Evolutionary conservation across 768 basidiomycete species (phyloP), one percentile per base, ranked within the genome.

Genomic region (Tubosaeta brunneosetosa): DNA sequence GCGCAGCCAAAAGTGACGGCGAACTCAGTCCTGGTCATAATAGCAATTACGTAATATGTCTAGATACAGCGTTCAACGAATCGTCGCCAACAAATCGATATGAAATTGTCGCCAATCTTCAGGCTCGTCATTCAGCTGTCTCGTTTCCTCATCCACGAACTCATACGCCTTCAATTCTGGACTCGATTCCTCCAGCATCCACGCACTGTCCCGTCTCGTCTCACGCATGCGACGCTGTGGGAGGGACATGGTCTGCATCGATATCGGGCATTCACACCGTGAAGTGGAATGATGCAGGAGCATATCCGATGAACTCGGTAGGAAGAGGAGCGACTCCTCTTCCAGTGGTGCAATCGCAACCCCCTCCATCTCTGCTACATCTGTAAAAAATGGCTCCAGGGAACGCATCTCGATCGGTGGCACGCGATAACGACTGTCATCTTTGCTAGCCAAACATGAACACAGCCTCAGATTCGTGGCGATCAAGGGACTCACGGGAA

Each of bases 51-150:
- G 44, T 64, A 64, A 65, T 59, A 45, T 19, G 42, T 9, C 6
- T 11, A 13, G 19, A 34, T 49, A 22, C 32, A 58, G 25, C 26
- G 41, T 0, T 14, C 44, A 58, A 1, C 34, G 17, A 16, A 65
- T 49, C 25, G 51, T 58, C 27, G 43, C 54, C 3, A 70, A 47
- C 57, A 79, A 68, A 44, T 80, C 76, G 16, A 71, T 67, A 55
- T 82, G 81, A 50, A 83, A 83, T 61, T 81, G 75, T 4, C 80
- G 73, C 81, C 81, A 83, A 62, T 83, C 80, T 22, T 12, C 27
- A 32, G 22, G 37, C 37, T 51, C 62, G 6, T 56, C 48, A 11
- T 51, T 46, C 45, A 51, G 5, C 17, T 51, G 33, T 3, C 27
- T 14, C 5, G 77, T 73, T 36, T 69, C 72, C 43, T 74, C 71